Evolutionary conservation across 176 grass and related monocot genomes (phyloP).

Genomic region (Eleusine indica): DNA sequence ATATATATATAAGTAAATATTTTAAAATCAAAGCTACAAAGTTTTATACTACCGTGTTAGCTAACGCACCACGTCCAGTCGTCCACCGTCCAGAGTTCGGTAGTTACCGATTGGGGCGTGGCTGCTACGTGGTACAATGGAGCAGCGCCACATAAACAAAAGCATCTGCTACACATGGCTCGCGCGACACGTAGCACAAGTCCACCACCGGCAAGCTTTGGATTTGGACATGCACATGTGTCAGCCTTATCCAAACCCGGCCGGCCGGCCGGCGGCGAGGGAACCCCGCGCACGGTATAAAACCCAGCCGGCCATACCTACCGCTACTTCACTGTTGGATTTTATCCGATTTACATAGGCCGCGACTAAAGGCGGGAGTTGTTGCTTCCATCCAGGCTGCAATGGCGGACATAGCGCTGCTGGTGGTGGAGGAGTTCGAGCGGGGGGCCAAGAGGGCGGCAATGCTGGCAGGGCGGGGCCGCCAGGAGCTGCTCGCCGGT

Average conservation of each 20-base stretch:
- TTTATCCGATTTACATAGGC: not conserved
- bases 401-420: slow-evolving; percentile 45
- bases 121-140: not conserved
- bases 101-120: too few relatives aligned
- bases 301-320: not conserved
- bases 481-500: not conserved
- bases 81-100: too few relatives aligned
- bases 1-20: too few relatives aligned
- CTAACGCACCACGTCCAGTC: too few relatives aligned
- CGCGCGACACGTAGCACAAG: not conserved
- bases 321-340: not conserved
- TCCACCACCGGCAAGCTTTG: not conserved
- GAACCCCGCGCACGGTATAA: not conserved
- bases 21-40: too few relatives aligned
- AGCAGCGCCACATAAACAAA: not conserved
- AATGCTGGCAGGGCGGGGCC: not conserved
- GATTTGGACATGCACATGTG: not conserved
- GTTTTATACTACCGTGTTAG: too few relatives aligned
- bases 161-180: not conserved
- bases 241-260: slow-evolving; percentile 27
- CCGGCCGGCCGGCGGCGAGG: too few relatives aligned
- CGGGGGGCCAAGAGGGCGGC: slow-evolving; percentile 15
- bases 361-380: not conserved
- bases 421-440: slow-evolving; percentile 33
- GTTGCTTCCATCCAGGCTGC: not conserved